phyloP scores from a whole-genome alignment of 768 basidiomycete species.

The Amanita inopinata region DNA sequence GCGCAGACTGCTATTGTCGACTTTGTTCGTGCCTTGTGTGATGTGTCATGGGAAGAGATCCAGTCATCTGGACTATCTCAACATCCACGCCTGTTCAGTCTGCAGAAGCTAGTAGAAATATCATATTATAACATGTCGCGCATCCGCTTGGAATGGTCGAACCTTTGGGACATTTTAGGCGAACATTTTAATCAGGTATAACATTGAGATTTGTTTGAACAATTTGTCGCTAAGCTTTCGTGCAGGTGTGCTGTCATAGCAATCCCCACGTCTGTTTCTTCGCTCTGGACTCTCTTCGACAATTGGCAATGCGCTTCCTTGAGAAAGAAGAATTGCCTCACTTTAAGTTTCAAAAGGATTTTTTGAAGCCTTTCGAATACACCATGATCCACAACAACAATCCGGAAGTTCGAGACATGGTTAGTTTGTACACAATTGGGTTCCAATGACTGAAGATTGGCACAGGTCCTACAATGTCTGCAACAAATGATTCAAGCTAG shows the following conservation, averaged over 20 bases:
- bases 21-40: conserved; percentile 91
- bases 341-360: conserved; percentile 99
- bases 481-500: conserved; percentile 98
- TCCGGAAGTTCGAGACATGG: conserved; percentile 95
- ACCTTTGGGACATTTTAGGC: conserved; percentile 94
- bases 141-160: conserved; percentile 97
- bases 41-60: conserved; percentile 99
- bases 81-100: conserved; percentile 89
- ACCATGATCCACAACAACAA: conserved; percentile 97
- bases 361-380: conserved; percentile 95
- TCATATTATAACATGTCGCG: conserved; percentile 99
- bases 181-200: conserved; percentile 96
- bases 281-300: conserved; percentile 91
- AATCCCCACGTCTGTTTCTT: conserved; percentile 96
- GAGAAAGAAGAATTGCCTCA: conserved; percentile 97
- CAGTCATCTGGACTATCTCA: conserved; percentile 93
- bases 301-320: conserved; percentile 95
- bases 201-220: neutral
- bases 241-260: conserved; percentile 96
- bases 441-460: conserved; percentile 3
- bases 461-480: conserved; percentile 88
- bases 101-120: conserved; percentile 97
- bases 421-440: conserved; percentile 19
- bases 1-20: conserved; percentile 89
- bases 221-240: conserved; percentile 8